Evolutionary conservation across 2,329 filamentous ascomycete genomes (phyloP).

Genomic region (Fusarium sp.): DNA sequence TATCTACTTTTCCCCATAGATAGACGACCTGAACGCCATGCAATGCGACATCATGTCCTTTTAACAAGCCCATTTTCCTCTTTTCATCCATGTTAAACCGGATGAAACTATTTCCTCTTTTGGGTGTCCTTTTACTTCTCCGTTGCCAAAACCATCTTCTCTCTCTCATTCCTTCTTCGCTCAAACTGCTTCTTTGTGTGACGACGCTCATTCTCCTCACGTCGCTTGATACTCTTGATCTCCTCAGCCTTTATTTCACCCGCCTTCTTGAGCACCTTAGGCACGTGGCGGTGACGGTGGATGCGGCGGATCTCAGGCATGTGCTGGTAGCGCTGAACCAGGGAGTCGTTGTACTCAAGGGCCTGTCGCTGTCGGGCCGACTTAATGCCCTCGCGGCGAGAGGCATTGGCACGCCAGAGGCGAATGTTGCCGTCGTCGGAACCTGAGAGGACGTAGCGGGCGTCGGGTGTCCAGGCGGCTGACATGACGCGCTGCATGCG

Average conservation of each 20-base stretch:
- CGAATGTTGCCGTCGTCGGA: conserved; percentile 92
- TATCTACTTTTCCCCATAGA: conserved; percentile 37
- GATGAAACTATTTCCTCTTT: conserved; percentile 6
- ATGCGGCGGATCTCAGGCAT: conserved; percentile 98
- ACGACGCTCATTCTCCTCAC: conserved; percentile 93
- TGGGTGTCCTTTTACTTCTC: conserved; percentile 59
- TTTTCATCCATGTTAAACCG: conserved; percentile 10
- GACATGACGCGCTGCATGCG: conserved; percentile 96
- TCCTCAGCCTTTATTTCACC: conserved; percentile 94
- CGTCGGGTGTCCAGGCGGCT: conserved; percentile 86
- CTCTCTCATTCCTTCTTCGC: conserved; percentile 81
- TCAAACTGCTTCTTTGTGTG: conserved; percentile 87
- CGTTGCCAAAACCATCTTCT: conserved; percentile 87
- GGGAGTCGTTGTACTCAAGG: conserved; percentile 89
- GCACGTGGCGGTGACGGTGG: conserved; percentile 89
- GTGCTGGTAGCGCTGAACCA: conserved; percentile 87
- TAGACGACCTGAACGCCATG: conserved; percentile 49
- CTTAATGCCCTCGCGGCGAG: conserved; percentile 85
- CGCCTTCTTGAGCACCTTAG: conserved; percentile 95
- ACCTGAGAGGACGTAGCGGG: conserved; percentile 88
- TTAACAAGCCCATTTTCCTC: conserved; percentile 33
- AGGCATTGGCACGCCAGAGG: conserved; percentile 90
- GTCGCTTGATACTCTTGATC: conserved; percentile 85
- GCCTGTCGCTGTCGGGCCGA: conserved; percentile 86
- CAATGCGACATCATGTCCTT: conserved; percentile 46